Conservation (phyloP, 1,139 yeast genomes). For the Hyphopichia khmerensis region DNA sequence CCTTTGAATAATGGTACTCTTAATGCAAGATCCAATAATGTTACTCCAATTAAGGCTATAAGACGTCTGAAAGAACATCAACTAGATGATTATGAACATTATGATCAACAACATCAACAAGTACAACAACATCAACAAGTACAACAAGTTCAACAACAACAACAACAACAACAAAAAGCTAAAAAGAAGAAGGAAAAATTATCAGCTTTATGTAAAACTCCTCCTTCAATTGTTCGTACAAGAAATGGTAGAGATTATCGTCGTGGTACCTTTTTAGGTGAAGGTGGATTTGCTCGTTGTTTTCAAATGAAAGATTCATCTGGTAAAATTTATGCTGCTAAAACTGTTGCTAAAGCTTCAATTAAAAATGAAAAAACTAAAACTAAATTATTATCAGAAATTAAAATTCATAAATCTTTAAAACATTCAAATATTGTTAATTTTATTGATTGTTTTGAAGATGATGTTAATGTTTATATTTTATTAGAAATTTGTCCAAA, state of each 20-base stretch:
- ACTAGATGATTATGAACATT: constrained; percentile 10
- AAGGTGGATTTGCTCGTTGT: constrained; percentile 99
- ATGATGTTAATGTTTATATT: constrained; percentile 88
- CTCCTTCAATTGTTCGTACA: constrained; percentile 88
- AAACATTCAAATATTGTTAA: constrained; percentile 87
- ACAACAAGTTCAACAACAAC: constrained; percentile 10
- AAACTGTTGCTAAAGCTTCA: constrained; percentile 95
- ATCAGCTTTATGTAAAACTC: constrained; percentile 88
- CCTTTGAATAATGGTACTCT: constrained; percentile 48
- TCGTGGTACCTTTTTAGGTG: constrained; percentile 90
- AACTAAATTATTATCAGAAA: constrained; percentile 85
- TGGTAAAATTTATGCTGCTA: constrained; percentile 91
- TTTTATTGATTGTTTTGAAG: constrained; percentile 93
- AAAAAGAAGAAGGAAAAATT: constrained; percentile 82
- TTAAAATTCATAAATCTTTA: constrained; percentile 91
- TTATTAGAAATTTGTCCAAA: constrained; percentile 92
- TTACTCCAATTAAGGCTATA: constrained; percentile 42
- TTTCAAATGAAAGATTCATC: constrained; percentile 91
- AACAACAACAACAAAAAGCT: constrained; percentile 15
- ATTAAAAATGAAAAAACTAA: constrained; percentile 89
- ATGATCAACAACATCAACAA: constrained; percentile 12
- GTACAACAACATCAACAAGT: constrained; percentile 11
- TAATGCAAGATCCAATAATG: constrained; percentile 35
- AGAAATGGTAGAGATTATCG: constrained; percentile 86
- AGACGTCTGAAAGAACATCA: constrained; percentile 31